Conservation (phyloP, 345 rosid species). For the Gossypium thurberi region DNA sequence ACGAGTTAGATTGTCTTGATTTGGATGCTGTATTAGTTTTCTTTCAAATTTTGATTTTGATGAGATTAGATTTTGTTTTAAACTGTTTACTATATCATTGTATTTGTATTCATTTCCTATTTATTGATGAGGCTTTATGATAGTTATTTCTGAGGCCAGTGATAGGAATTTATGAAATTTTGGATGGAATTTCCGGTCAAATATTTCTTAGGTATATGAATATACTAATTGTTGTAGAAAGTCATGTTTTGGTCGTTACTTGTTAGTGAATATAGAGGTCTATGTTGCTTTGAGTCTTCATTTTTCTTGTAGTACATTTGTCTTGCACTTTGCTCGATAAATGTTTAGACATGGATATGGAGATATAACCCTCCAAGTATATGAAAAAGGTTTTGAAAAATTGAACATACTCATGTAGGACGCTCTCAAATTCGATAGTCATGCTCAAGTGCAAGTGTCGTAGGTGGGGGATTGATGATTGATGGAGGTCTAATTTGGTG, state of each 20-base stretch:
- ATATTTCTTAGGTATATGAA: background rate
- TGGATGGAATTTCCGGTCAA: background rate
- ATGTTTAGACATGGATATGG: background rate
- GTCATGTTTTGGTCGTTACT: background rate
- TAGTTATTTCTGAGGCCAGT: background rate
- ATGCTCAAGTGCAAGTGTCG: background rate
- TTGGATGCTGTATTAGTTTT: background rate
- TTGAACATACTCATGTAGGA: background rate
- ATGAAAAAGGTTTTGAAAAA: background rate
- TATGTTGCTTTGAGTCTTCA: background rate
- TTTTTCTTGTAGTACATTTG: background rate
- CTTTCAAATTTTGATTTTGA: background rate
- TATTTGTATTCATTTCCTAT: background rate
- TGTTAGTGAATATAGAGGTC: background rate
- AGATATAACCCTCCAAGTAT: background rate
- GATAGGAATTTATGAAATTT: background rate
- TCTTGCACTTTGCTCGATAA: background rate
- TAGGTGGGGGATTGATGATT: background rate
- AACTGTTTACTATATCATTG: background rate
- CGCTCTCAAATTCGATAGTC: background rate
- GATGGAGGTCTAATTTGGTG: background rate
- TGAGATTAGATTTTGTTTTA: background rate
- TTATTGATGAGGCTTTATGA: background rate
- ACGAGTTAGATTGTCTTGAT: constrained; percentile 8
- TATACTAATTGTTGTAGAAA: background rate